Evolutionary conservation across 352 stramenopile species (phyloP).

Genomic region (Phytophthora ohioensis): DNA sequence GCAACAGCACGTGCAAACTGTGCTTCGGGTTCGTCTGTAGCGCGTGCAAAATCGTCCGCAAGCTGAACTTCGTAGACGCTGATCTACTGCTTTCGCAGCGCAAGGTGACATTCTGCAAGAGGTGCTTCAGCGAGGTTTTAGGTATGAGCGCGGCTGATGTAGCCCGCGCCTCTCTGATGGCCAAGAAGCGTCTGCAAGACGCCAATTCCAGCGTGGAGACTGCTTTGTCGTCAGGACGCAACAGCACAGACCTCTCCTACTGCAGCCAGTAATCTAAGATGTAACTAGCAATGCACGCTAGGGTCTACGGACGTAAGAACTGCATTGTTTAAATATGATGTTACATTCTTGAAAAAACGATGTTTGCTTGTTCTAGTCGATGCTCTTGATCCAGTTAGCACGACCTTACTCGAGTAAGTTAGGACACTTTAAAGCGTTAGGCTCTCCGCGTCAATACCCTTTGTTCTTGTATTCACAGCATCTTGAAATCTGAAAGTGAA

Average conservation of each 20-base stretch:
- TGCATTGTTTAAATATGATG: too few species aligned
- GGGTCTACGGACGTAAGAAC: too few species aligned
- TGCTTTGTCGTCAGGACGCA: slow-evolving; percentile 3
- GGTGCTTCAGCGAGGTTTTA: slow-evolving; percentile 2
- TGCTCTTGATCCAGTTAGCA: too few species aligned
- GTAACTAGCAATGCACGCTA: too few species aligned
- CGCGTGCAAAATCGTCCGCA: slow-evolving; percentile 16
- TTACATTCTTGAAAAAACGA: too few species aligned
- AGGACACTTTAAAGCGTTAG: too few species aligned
- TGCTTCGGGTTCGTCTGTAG: slow-evolving; percentile 21
- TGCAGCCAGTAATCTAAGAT: too few species aligned
- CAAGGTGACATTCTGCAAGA: slow-evolving; percentile 19
- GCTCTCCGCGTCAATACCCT: too few species aligned
- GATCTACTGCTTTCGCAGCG: slow-evolving; percentile 12
- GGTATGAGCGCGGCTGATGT: slow-evolving; percentile 7
- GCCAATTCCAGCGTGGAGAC: slow-evolving; percentile 11
- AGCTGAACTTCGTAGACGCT: slow-evolving; percentile 11
- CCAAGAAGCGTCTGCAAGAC: slow-evolving; percentile 4
- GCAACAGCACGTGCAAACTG: slow-evolving; percentile 25
- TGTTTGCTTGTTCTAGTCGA: too few species aligned
- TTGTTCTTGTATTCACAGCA: too few species aligned
- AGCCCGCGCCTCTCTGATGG: neutral
- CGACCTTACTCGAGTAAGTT: too few species aligned
- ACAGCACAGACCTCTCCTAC: neutral
- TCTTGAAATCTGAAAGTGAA: too few species aligned